Evolutionary conservation across 164 flowering plant genomes (phyloP), one percentile per base, ranked within the genome.

Genomic region (Vitis rupestris): DNA sequence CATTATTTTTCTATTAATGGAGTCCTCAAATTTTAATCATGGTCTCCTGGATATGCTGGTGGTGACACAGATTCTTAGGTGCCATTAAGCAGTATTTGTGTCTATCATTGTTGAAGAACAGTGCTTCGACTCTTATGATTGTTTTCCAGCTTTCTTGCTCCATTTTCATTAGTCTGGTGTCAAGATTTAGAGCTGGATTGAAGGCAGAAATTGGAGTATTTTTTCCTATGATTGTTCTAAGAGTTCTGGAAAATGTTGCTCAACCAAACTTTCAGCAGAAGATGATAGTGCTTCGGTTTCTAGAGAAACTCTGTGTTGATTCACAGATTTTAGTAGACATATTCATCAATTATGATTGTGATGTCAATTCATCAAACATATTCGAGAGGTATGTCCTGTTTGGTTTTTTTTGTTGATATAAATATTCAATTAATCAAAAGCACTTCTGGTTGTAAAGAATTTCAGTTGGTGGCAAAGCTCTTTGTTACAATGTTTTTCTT

Each of bases 141-240:
- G 90, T 96, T 75, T 96, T 93, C 82, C 99, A 96, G 88, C 96
- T 96, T 69, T 94, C 98, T 27, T 96, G 97, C 80, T 96, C 99
- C 68, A 96, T 96, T 78, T 96, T 96, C 74, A 88, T 90, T 57
- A 93, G 99, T 73, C 81, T 96, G 75, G 97, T 96, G 17, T 85
- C 98, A 71, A 84, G 97, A 81, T 96, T 93, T 79, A 91, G 99
- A 80, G 95, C 97, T 77, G 99, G 99, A 65, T 71, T 96, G 83
- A 96, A 96, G 80, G 99, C 99, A 80, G 98, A 96, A 83, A 96
- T 96, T 78, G 99, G 99, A 52, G 98, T 96, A 17, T 96, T 96
- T 79, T 96, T 92, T 74, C 99, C 99, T 51, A 96, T 96, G 98
- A 94, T 96, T 73, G 98, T 96, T 74, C 94, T 96, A 15, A 86